Base-by-base conservation (phyloP, 345 rosid genomes). In the Bretschneidera sinensis region DNA sequence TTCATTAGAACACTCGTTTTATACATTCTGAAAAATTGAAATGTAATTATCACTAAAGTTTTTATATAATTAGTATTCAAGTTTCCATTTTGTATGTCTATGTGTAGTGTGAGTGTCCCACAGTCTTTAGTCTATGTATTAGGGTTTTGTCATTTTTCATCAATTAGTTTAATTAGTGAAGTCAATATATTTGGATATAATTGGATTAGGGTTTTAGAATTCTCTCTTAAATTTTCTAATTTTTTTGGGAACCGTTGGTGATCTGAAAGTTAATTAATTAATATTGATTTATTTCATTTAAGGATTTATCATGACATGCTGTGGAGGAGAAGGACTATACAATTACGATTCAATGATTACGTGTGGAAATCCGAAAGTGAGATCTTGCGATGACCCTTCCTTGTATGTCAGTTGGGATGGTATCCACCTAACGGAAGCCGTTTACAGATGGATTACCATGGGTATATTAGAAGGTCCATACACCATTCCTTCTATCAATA, bases 301-400 rank as follows among this genome's bases (percentile, higher is more conserved):
- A 81, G 85, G 85, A 13, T 73, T 70, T 54, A 63, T n/a, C n/a
- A n/a, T n/a, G n/a, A n/a, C 82, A 56, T 81, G 85, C 31, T 81
- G 83, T 58, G 81, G 83, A 57, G 59, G 49, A 0, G 82, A 73
- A 63, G 84, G 84, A 21, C 13, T 60, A 17, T 79, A 82, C 67
- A 82, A 82, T 64, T 79, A 63, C 48, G 73, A 70, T 55, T 14
- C 56, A n/a, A 52, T 35, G 1, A 7, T 5, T 8, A 48, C 31
- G 17, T 74, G 81, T 69, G 84, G 79, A 24, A 19, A 55, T 19
- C 59, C 25, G 43, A 23, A 55, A 9, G 61, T 59, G 17, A 61
- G 28, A 24, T 34, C 28, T 48, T 75, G 87, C 45, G 60, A 69
- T 20, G 57, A 77, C 16, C 83, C 82, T 8, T 71, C 68, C 0